Percentiles rank a stretch among this genome's conserved stretches.
phyloP scores from a whole-genome alignment of 805 yeast species.

The Barnettozyma botsteinii region DNA sequence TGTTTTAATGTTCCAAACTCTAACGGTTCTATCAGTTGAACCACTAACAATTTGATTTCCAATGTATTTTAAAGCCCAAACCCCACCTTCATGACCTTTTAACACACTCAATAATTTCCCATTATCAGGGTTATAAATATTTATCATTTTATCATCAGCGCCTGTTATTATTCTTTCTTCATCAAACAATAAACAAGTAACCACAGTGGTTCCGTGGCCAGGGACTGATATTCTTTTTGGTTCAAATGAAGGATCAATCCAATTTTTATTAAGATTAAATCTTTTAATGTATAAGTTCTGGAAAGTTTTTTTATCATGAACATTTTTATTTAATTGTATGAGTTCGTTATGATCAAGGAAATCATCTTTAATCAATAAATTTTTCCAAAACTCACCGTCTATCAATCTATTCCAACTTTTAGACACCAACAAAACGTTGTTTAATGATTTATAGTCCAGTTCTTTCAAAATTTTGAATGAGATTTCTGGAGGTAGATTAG shows the following conservation, averaged over 20 bases:
- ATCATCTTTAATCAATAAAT: constrained; percentile 55
- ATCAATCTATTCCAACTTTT: constrained; percentile 64
- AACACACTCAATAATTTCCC: constrained; percentile 61
- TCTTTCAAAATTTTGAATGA: constrained; percentile 56
- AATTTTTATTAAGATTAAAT: constrained; percentile 41
- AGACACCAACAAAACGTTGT: constrained; percentile 58
- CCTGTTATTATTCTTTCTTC: constrained; percentile 88
- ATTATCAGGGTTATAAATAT: constrained; percentile 70
- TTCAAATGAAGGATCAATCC: constrained; percentile 69
- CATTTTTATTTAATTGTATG: constrained; percentile 18
- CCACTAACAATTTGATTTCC: constrained; percentile 87
- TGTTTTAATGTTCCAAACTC: constrained; percentile 85
- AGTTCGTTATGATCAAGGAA: constrained; percentile 47
- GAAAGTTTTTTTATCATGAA: constrained; percentile 4
- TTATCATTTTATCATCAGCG: constrained; percentile 79
- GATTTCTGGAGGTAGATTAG: constrained; percentile 70
- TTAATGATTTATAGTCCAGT: constrained; percentile 58
- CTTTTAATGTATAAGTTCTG: constrained; percentile 17
- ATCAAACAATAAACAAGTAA: constrained; percentile 91
- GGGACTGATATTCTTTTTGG: constrained; percentile 64
- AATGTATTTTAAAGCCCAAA: constrained; percentile 91
- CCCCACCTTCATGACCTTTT: constrained; percentile 94
- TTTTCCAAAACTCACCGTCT: constrained; percentile 64
- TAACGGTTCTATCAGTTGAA: constrained; percentile 87
- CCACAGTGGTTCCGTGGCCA: constrained; percentile 76